A percentile compares a stretch with the other conserved stretches of the same genome.
These are phyloP conservation scores for Marasmius tenuissimus DNA, from an alignment of 1,284 basidiomycete species.

Conservation along the genomic window DNA sequence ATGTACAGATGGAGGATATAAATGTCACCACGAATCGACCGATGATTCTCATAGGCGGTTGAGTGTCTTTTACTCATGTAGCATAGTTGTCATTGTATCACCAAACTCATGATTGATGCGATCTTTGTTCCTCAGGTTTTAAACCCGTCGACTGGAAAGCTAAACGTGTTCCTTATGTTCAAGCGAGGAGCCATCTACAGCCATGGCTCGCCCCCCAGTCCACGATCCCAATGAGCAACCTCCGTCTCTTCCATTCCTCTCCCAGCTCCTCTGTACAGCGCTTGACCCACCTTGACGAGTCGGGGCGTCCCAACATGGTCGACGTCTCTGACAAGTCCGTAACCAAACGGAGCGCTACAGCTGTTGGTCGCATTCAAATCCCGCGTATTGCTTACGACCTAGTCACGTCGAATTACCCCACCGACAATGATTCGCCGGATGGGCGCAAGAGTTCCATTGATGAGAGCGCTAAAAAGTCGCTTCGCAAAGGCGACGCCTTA, in stretches of 20 bases:
- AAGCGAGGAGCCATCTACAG: neutral
- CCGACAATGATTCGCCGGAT: slow-evolving; percentile 14
- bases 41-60: slow-evolving; percentile 92
- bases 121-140: slow-evolving; percentile 1
- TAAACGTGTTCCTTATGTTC: neutral
- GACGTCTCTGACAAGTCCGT: slow-evolving; percentile 67
- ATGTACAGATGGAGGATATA: slow-evolving; percentile 81
- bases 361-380: slow-evolving; percentile 75
- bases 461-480: slow-evolving; percentile 46
- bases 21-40: slow-evolving; percentile 77
- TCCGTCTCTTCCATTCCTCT: neutral
- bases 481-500: slow-evolving; percentile 74
- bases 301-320: slow-evolving; percentile 79
- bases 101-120: slow-evolving; percentile 14
- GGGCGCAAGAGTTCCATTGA: slow-evolving; percentile 24
- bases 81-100: slow-evolving; percentile 8
- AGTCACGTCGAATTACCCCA: slow-evolving; percentile 40
- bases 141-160: neutral
- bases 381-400: slow-evolving; percentile 65
- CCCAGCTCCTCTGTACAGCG: slow-evolving; percentile 3
- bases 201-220: neutral
- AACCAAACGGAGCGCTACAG: slow-evolving; percentile 75
- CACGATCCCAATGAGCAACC: neutral
- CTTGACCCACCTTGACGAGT: slow-evolving; percentile 71
- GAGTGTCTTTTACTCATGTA: slow-evolving; percentile 43